Evolutionary conservation across 306 rosid species (phyloP).

Genomic region (Canavalia ensiformis): DNA sequence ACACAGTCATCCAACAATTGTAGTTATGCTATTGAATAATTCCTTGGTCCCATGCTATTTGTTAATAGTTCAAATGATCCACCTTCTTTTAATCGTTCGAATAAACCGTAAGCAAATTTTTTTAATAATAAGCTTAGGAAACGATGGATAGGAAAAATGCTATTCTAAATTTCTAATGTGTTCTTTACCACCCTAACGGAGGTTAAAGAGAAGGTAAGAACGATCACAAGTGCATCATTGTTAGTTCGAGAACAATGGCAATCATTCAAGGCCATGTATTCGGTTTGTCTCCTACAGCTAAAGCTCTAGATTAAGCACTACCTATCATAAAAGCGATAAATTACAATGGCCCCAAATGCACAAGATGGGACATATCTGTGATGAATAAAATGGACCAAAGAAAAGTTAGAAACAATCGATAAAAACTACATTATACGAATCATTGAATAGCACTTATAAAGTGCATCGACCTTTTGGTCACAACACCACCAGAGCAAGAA

Average conservation of each 20-base stretch:
- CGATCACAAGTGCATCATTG: conserved; percentile 2
- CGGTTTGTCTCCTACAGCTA: conserved; percentile 12
- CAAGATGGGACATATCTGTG: conserved; percentile 39
- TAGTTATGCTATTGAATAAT: background rate
- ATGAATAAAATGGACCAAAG: conserved; percentile 28
- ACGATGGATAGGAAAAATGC: background rate
- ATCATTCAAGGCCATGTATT: conserved; percentile 4
- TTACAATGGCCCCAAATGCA: conserved; percentile 48
- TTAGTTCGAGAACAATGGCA: conserved; percentile 7
- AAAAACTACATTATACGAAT: conserved; percentile 51
- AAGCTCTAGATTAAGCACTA: conserved; percentile 35
- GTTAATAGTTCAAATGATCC: background rate
- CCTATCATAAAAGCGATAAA: conserved; percentile 40
- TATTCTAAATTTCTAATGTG: too few relatives aligned
- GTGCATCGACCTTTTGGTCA: conserved; percentile 53
- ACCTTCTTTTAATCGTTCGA: background rate
- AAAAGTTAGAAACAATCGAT: conserved; percentile 40
- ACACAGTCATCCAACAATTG: too few relatives aligned
- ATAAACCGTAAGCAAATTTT: background rate
- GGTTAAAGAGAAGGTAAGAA: conserved; percentile 3
- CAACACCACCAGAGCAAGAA: conserved; percentile 54
- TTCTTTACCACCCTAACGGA: background rate
- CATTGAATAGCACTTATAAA: conserved; percentile 40
- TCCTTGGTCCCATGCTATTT: background rate
- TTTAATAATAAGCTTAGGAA: background rate